Conservation (phyloP, 768 basidiomycete genomes). For the Auricularia sp. region DNA sequence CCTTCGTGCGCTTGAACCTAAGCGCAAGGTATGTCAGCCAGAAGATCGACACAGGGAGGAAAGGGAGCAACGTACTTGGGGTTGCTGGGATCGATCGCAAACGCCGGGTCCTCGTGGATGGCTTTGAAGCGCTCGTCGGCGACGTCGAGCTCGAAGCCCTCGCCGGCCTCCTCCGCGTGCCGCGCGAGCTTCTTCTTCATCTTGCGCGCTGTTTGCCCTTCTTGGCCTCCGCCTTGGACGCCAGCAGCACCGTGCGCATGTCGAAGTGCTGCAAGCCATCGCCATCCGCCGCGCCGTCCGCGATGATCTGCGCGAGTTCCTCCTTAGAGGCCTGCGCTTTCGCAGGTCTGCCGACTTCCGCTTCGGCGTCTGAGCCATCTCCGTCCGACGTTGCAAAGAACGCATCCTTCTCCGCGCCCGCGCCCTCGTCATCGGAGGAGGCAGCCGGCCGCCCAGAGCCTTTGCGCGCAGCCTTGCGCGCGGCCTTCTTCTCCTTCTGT, state of each 20-base stretch:
- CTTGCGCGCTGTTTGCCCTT: slow-evolving; percentile 31
- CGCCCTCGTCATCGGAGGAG: slow-evolving; percentile 13
- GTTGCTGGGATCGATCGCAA: slow-evolving; percentile 92
- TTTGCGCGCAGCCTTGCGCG: slow-evolving; percentile 59
- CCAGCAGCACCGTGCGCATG: slow-evolving; percentile 78
- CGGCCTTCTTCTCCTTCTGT: slow-evolving; percentile 79
- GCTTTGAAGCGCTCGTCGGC: slow-evolving; percentile 82
- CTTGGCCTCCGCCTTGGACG: slow-evolving; percentile 55
- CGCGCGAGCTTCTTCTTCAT: slow-evolving; percentile 29
- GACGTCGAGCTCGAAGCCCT: slow-evolving; percentile 75
- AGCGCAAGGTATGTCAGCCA: background rate
- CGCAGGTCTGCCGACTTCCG: slow-evolving; percentile 4
- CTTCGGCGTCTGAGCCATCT: slow-evolving; percentile 27
- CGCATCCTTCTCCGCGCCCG: slow-evolving; percentile 41
- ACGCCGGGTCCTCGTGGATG: slow-evolving; percentile 81
- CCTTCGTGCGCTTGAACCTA: slow-evolving; percentile 89
- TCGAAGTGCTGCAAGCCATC: slow-evolving; percentile 72
- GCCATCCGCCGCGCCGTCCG: slow-evolving; percentile 41
- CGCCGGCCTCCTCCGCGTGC: slow-evolving; percentile 52
- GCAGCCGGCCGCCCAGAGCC: slow-evolving; percentile 13
- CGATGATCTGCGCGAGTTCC: slow-evolving; percentile 54
- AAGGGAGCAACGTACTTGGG: slow-evolving; percentile 61
- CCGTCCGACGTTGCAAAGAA: slow-evolving; percentile 60
- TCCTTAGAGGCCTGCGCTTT: slow-evolving; percentile 40
- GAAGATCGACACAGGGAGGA: background rate